These are phyloP conservation scores for Boletus subluridellus DNA, from an alignment of 1,284 basidiomycete species.

Conservation along the genomic window DNA sequence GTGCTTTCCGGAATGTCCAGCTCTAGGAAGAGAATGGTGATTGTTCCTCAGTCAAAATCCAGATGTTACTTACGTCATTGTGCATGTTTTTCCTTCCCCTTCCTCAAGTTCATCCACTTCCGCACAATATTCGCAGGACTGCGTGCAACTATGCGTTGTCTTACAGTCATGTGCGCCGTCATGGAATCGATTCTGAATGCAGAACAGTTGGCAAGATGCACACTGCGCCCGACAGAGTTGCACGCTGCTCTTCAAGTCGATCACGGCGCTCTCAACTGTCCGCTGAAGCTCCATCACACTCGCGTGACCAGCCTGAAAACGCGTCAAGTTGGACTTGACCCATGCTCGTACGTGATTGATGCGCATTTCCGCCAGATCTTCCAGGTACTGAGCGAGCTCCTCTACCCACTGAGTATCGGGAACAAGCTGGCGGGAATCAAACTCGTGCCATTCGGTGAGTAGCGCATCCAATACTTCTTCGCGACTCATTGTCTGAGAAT, in stretches of 20 bases:
- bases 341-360: slow-evolving; percentile 47
- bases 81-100: slow-evolving; percentile 34
- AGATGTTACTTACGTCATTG: slow-evolving; percentile 40
- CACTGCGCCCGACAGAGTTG: slow-evolving; percentile 51
- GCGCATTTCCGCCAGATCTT: slow-evolving; percentile 39
- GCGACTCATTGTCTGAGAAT: slow-evolving; percentile 14
- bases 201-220: slow-evolving; percentile 44
- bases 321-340: slow-evolving; percentile 46
- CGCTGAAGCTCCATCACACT: slow-evolving; percentile 47
- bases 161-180: slow-evolving; percentile 45
- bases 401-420: slow-evolving; percentile 44
- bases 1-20: slow-evolving; percentile 53
- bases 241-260: slow-evolving; percentile 45
- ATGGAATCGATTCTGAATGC: slow-evolving; percentile 45
- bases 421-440: slow-evolving; percentile 31
- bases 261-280: slow-evolving; percentile 38
- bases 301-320: slow-evolving; percentile 45
- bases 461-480: slow-evolving; percentile 34
- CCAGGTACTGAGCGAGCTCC: slow-evolving; percentile 39
- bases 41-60: background rate
- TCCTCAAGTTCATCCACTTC: slow-evolving; percentile 20
- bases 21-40: slow-evolving; percentile 33
- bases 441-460: slow-evolving; percentile 34
- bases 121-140: slow-evolving; percentile 43
- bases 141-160: slow-evolving; percentile 46